Evolutionary conservation across 225 moss, liverwort and hornwort genomes (phyloP).

Genomic region (Marchantia polymorpha): DNA sequence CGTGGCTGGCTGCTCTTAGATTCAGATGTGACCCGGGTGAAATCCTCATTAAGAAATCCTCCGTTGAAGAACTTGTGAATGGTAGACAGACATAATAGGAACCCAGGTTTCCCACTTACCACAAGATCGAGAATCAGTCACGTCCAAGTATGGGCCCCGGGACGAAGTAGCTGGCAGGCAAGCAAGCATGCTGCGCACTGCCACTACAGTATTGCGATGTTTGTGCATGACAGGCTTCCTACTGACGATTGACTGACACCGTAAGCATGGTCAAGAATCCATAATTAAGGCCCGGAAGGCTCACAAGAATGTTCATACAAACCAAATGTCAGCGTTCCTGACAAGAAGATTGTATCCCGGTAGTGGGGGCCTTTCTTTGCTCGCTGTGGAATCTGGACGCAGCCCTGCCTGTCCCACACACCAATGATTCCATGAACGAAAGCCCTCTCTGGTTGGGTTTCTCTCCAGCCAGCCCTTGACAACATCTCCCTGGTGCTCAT

Average conservation of each 20-base stretch:
- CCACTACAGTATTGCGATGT: background rate
- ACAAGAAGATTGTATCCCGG: background rate
- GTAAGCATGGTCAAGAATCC: background rate
- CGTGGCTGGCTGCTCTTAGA: no score
- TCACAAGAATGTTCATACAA: background rate
- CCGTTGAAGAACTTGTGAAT: background rate
- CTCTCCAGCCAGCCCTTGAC: background rate
- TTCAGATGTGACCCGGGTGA: no score
- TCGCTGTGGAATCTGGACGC: no score
- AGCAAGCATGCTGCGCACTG: background rate
- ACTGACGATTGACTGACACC: background rate
- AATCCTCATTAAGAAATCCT: no score
- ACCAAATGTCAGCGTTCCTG: background rate
- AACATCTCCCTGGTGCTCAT: no score
- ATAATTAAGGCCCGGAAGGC: background rate
- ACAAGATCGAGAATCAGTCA: background rate
- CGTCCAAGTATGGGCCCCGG: background rate
- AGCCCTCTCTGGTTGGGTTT: background rate
- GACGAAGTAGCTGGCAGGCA: constrained; percentile 7
- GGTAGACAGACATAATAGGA: background rate
- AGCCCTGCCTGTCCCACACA: no score
- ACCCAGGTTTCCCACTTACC: background rate
- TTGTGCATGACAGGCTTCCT: constrained; percentile 1
- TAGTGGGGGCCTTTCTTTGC: background rate
- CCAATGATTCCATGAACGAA: no score